Base-by-base conservation (phyloP, 495 filamentous ascomycete genomes). In the Sordaria brevicollis region DNA sequence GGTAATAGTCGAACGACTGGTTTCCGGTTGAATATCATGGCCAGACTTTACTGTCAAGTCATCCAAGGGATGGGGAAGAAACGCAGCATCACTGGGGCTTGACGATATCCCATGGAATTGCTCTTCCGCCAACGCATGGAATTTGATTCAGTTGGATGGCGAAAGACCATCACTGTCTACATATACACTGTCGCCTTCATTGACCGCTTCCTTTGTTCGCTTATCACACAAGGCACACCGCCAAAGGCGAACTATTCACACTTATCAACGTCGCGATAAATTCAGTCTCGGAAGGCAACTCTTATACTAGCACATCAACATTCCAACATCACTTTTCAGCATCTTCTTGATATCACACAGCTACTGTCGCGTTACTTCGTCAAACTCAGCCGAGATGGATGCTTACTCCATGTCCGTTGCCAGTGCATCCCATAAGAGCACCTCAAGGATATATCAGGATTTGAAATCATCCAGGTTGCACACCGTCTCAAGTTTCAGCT, bases 391-490 rank as follows among this genome's bases (percentile, higher is more conserved):
- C 69, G 77, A 43, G 36, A 85, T 87, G 85, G 84, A 87, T 76
- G 81, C 84, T 80, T 79, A 82, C 73, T 77, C 80, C 8, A 79
- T 85, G 71, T 83, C 82, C 41, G 78, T 82, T 69, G 81, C 80
- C 54, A 83, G 79, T 76, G 69, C 77, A 37, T 75, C 81, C 9
- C 76, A 74, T 49, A 81, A 80, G 69, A 74, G 70, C 13, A 73
- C 79, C 21, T 85, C 84, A 10, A 80, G 77, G 62, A 80, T 85
- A 65, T 85, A 85, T 73, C 81, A 80, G 70, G 84, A 86, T 70
- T 76, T 85, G 31, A 81, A 79, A 21, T 54, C 66, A 13, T 79
- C 76, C 49, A 77, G 79, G 1, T 35, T 67, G 7, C 38, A 68
- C 43, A 62, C 49, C 15, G 49, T 62, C 11, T 62, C 49, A 13